Evolutionary conservation across 306 rosid genomes (phyloP).

Genomic region (Vigna angularis): DNA sequence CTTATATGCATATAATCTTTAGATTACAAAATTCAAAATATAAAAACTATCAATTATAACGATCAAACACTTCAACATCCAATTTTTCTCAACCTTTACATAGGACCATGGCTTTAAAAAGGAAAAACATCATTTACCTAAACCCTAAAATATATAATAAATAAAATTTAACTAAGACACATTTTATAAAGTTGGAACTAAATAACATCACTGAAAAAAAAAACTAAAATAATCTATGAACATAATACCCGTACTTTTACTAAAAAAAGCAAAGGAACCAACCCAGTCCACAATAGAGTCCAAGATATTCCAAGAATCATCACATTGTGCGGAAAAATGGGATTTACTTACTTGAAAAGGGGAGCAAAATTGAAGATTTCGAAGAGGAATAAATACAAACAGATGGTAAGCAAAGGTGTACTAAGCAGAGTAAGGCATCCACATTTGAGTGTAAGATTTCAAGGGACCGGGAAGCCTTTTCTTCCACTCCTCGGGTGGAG

Average conservation of each 20-base stretch:
- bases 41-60: neutral
- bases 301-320: neutral
- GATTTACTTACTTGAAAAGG: no score
- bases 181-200: neutral
- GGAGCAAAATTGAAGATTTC: neutral
- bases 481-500: slow-evolving; percentile 65
- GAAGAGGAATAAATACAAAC: slow-evolving; percentile 46
- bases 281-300: neutral
- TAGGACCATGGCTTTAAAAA: neutral
- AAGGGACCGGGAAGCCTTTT: slow-evolving; percentile 56
- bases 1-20: neutral
- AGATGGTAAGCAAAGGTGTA: slow-evolving; percentile 12
- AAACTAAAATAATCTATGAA: neutral
- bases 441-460: slow-evolving; percentile 55
- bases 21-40: neutral
- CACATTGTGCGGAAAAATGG: slow-evolving; percentile 5
- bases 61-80: neutral
- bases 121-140: neutral
- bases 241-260: neutral
- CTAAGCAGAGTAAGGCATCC: slow-evolving; percentile 55
- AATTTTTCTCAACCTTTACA: neutral
- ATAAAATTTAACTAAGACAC: no score
- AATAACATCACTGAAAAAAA: neutral
- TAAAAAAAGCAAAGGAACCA: neutral
- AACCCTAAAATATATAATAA: neutral